Base-by-base conservation (phyloP, 1,284 basidiomycete species). In the Heterobasidion irregulare region DNA sequence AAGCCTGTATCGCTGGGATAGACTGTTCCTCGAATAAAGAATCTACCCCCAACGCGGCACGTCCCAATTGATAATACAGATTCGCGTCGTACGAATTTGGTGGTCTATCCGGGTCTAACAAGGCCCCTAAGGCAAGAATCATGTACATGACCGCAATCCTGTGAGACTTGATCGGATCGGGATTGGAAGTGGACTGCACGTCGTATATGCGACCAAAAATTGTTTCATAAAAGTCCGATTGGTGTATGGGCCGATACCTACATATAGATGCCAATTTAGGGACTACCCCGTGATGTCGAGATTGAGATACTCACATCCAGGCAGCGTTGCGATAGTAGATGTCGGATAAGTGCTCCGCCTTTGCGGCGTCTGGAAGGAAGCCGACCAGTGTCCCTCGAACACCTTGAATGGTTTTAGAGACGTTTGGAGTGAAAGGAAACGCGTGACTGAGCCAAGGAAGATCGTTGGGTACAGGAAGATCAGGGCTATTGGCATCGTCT, bases 241-340 rank as follows among this genome's bases (percentile, higher is more conserved):
- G 76, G 48, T 76, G 69, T 56, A 86, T 78, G 19, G 83, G 83
- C 13, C 73, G 77, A 67, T 85, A 84, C 81, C 82, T 84, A 55
- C n/a, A 12, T 9, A 32, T 26, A 16, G 33, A n/a, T 35, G 41
- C 54, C 41, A 45, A 13, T 19, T n/a, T n/a, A 16, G 18, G 38
- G 36, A 43, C 12, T 26, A 36, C 26, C 41, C 32, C 35, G 13
- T 9, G n/a, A 33, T 19, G 35, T 12, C 36, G 18, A 34, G 34
- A 34, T 16, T 12, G 26, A 51, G 10, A 38, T 33, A 77, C 80
- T 59, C 65, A 83, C 83, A 85, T 82, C 82, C 83, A 86, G 56
- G 81, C 80, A 57, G 81, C 82, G 64, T 84, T 79, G 62, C 75
- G 75, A 66, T 76, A 86, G 67, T 86, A 86, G 33, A 75, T 69